Percentiles rank a stretch among this genome's conserved stretches.
Evolutionary conservation across 129 eudicot species (phyloP).

Genomic region (Helianthus annuus): DNA sequence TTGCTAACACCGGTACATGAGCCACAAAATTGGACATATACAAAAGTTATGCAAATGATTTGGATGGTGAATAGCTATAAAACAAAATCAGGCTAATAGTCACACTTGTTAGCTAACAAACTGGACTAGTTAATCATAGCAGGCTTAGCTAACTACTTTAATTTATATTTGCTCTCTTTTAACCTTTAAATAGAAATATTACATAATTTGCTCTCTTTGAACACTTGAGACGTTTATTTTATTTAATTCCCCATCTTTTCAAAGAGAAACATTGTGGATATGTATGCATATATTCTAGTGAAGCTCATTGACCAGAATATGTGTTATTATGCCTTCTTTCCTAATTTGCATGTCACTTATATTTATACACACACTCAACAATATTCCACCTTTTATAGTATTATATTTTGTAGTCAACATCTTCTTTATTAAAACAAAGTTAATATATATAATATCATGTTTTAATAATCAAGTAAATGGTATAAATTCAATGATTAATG

Average conservation of each 20-base stretch:
- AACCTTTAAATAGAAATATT: no score
- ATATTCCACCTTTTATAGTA: slow-evolving; percentile 7
- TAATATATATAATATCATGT: neutral
- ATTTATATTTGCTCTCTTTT: no score
- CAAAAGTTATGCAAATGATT: no score
- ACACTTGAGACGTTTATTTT: neutral
- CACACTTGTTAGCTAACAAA: no score
- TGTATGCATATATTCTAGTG: slow-evolving; percentile 26
- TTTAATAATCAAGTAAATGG: neutral
- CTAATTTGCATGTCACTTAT: slow-evolving; percentile 25
- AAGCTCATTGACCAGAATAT: slow-evolving; percentile 20
- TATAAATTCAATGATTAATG: neutral
- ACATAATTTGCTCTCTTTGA: neutral
- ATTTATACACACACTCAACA: slow-evolving; percentile 13
- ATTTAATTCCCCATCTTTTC: slow-evolving; percentile 3
- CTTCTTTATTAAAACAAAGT: neutral
- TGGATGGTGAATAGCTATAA: no score
- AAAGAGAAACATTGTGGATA: slow-evolving; percentile 19
- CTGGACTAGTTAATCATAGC: no score
- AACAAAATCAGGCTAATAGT: no score
- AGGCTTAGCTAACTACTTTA: no score
- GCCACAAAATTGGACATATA: no score
- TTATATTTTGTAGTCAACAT: slow-evolving; percentile 18
- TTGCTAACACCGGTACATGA: no score
- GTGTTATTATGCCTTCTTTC: slow-evolving; percentile 12